Base-by-base conservation (phyloP, 768 basidiomycete species). In the Mycena rebaudengoi region DNA sequence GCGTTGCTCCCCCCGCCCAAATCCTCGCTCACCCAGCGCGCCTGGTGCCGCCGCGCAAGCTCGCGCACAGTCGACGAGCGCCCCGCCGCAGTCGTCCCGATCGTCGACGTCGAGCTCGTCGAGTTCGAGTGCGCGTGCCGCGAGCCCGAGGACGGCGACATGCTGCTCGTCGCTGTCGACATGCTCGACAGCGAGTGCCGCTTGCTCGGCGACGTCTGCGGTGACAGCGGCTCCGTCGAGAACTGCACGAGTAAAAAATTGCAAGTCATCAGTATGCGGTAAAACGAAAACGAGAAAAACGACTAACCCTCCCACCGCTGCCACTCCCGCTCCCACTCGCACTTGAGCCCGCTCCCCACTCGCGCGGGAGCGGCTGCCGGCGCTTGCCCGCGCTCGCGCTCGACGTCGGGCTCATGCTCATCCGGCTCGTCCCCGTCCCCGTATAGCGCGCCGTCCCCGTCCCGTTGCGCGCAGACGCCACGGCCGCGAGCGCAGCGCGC, bases 401-500 rank as follows among this genome's bases (percentile, higher is more conserved):
- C 40, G 48, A 28, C 13, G 54, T 64, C 5, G 66, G 66, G 21
- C 66, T 79, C 60, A 76, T 80, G 56, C 78, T 74, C 66, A 68
- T 71, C 13, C 73, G 75, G 32, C 66, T 71, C 66, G 65, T 73
- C 28, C 69, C 66, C 20, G 37, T 35, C 14, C 52, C 46, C 6
- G 63, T 59, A 30, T 57, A 62, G 4, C 65, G 48, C 43, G 62
- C 62, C 25, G 66, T 68, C 12, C 69, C 44, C 40, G 73, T 66
- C 12, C 50, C 29, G 67, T 76, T 72, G 57, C 88, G 78, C 26
- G 86, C 82, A 4, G 84, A 84, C 5, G 87, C 85, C 40, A 89
- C 85, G 32, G 88, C 85, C 43, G 85, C 87, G 65, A 91, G 73
- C 45, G 90, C 89, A 55, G 87, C 83, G 26, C 82, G 80, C 2